Evolutionary conservation across 305 asterid genomes (phyloP), one percentile per base, ranked within the genome.

Genomic region (Fraxinus platypoda): DNA sequence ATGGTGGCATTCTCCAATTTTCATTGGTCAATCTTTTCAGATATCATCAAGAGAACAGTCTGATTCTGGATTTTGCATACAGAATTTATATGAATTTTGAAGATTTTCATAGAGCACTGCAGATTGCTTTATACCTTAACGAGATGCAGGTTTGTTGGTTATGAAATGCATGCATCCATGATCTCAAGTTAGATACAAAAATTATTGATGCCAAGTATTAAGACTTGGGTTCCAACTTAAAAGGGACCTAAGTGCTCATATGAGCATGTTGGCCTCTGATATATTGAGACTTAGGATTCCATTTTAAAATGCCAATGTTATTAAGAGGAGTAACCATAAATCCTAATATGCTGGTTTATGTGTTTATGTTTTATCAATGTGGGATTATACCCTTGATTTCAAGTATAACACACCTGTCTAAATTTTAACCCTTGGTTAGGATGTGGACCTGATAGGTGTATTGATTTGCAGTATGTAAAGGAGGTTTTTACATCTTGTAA

Each of bases 31-130:
- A 25, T 84, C 0, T 77, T 80, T 66, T 73, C 92, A 96, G 99
- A 79, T 96, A 96, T 91, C 97, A 94, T 83, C 95, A 97, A 49
- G 98, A 54, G 92, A 52, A 98, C 98, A 12, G 99, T 82, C 77
- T 91, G 82, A 98, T 93, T 85, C 86, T 94, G 83, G 99, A 93
- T 82, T 92, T 94, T 80, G 98, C 98, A 15, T 91, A 93, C 21
- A 54, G 64, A 54, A 94, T 93, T 57, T 96, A 94, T 84, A 89
- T 95, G 97, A 94, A 91, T 75, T 94, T 90, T 79, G 92, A 92
- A 83, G 98, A 96, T 88, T 92, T 87, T 88, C 93, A 97, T 15
- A 89, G 93, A 81, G 97, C 98, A 7, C 92, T 96, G 84, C 95
- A 90, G 91, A 93, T 93, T 83, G 97, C 99, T 76, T 79, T 95